phyloP scores from a whole-genome alignment of 768 basidiomycete species.

The Suillus placidus region DNA sequence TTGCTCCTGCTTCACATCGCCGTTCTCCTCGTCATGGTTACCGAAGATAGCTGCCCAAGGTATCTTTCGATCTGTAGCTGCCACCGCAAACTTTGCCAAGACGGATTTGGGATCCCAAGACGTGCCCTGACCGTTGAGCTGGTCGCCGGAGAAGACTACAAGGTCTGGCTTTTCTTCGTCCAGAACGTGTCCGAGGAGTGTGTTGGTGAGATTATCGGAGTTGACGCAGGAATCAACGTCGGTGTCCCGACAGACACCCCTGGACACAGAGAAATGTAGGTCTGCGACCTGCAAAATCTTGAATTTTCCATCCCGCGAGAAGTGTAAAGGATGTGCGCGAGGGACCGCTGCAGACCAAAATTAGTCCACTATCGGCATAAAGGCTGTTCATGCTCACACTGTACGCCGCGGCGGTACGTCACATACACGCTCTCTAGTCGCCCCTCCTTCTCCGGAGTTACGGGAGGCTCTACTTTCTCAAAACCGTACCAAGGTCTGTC shows the following conservation, averaged over 20 bases:
- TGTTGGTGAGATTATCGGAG: constrained; percentile 80
- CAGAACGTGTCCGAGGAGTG: constrained; percentile 69
- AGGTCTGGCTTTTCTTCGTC: constrained; percentile 87
- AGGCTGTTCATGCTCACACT: constrained; percentile 49
- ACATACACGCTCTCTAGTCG: constrained; percentile 59
- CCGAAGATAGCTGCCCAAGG: constrained; percentile 95
- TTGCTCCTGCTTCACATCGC: constrained; percentile 63
- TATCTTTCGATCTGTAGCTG: constrained; percentile 72
- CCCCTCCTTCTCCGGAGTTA: constrained; percentile 46
- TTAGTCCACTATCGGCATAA: constrained; percentile 7
- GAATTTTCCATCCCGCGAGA: constrained; percentile 82
- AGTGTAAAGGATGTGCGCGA: constrained; percentile 76
- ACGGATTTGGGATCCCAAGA: constrained; percentile 90
- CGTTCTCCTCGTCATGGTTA: constrained; percentile 88
- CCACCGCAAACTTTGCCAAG: constrained; percentile 51
- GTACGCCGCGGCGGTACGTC: constrained; percentile 73
- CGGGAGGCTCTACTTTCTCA: constrained; percentile 64
- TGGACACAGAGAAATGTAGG: constrained; percentile 86
- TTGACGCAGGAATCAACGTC: constrained; percentile 48
- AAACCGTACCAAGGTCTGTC: constrained; percentile 87
- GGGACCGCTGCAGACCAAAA: constrained; percentile 54
- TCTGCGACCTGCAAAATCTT: constrained; percentile 92
- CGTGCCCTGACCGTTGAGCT: constrained; percentile 88
- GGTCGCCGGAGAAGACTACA: constrained; percentile 92
- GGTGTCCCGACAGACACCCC: constrained; percentile 79